Evolutionary conservation across 192 early-diverging fungal genomes (phyloP).

Genomic region (Gonapodya prolifera): DNA sequence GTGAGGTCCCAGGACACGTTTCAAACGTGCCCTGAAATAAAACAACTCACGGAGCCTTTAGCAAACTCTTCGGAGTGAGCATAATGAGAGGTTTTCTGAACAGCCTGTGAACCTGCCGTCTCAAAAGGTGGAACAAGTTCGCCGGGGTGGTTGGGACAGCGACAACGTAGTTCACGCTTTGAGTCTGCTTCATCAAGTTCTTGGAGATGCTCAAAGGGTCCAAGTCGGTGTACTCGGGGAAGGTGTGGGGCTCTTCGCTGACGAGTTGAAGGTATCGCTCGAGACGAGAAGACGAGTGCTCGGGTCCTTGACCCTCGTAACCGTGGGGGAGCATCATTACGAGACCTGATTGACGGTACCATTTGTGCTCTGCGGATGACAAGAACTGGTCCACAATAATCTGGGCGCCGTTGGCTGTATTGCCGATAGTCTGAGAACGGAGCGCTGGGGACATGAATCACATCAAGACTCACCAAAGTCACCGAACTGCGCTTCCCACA

Average conservation of each 20-base stretch:
- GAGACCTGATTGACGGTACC: constrained; percentile 63
- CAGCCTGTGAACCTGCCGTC: constrained; percentile 91
- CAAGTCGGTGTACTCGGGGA: background rate
- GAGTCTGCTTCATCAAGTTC: constrained; percentile 16
- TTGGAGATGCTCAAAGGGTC: background rate
- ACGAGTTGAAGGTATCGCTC: constrained; percentile 93
- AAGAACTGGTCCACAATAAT: constrained; percentile 98
- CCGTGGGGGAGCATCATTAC: constrained; percentile 92
- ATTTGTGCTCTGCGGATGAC: constrained; percentile 90
- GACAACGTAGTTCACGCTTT: constrained; percentile 98
- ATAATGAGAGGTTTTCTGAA: constrained; percentile 89
- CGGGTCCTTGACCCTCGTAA: constrained; percentile 96
- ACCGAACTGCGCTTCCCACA: constrained; percentile 99
- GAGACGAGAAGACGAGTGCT: constrained; percentile 90
- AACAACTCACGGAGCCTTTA: too few species aligned
- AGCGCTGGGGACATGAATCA: background rate
- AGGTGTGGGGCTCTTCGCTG: constrained; percentile 79
- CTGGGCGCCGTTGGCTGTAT: constrained; percentile 78
- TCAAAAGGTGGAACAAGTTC: constrained; percentile 93
- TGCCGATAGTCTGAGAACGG: background rate
- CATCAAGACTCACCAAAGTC: constrained; percentile 57
- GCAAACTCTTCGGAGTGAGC: constrained; percentile 71
- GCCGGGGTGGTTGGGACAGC: constrained; percentile 93
- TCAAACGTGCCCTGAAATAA: too few species aligned
- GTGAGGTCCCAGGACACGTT: too few species aligned